Base-by-base conservation (phyloP, 139 green algal genomes). In the Tetradesmus obliquus region DNA sequence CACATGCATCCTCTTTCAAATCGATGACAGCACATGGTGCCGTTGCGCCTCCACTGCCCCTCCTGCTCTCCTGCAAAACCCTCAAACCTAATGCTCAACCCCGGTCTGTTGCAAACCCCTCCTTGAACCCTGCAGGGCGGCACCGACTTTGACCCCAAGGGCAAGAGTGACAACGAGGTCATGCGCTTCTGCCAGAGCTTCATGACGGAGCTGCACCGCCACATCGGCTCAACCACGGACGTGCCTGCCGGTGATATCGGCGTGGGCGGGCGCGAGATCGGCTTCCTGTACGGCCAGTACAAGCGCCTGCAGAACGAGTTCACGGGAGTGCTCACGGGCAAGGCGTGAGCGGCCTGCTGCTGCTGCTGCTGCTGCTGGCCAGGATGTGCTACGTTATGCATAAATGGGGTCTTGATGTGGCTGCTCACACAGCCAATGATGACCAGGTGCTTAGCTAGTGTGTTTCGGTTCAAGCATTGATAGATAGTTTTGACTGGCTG, bases 271-370 rank as follows among this genome's bases (percentile, higher is more conserved):
- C 76, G 93, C 20, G 93, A 94, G 93, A 96, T 99, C 76, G 97
- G 97, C 19, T 99, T 94, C 93, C 86, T 99, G 93, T 98, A 95
- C 90, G 97, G 97, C 3, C 97, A 99, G 93, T 99, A 98, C 95
- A 98, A 98, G 94, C 93, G 96, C 74, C 93, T 99, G 76, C 90
- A 72, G 12, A 95, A 95, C 53, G 60, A 95, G 22, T 97, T 94
- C 90, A 91, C 84, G 0, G 95, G 95, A 6, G 91, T 96, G 2
- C 94, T 98, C 45, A 98, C 97, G 17, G 97, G 97, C 86, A 98
- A 98, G 91, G 93, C 91, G 91, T 95, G 69, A 93, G 92, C 54
- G 24, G 5, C 24, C 13, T n/a, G 79, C 54, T 58, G 82, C 66
- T 76, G 66, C 66, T n/a, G 57, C 57, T 9, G 7, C 57, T 7